A percentile compares a stretch with the other conserved stretches of the same genome.
Conservation (phyloP, 495 filamentous ascomycete species). For the Umbilicaria muhlenbergii region DNA sequence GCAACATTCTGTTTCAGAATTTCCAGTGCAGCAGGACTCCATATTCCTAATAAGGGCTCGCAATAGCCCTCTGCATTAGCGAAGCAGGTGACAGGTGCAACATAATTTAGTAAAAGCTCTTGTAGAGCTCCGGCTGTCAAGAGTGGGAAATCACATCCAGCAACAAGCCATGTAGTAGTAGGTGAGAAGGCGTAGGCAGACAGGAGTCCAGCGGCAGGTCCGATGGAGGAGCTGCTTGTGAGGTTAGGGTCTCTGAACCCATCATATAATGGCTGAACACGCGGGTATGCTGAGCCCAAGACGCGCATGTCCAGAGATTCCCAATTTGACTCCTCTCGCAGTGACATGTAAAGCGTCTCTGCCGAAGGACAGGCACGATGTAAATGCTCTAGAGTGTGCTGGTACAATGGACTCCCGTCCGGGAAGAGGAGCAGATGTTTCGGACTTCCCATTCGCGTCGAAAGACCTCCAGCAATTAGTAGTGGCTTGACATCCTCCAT, state of each 20-base stretch:
- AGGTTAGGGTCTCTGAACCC: no score
- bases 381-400: no score
- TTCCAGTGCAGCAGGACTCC: conserved; percentile 9
- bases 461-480: no score
- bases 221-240: background rate
- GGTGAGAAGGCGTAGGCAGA: conserved; percentile 12
- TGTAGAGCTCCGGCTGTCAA: conserved; percentile 2
- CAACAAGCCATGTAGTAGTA: conserved; percentile 12
- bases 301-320: no score
- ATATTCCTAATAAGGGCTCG: conserved; percentile 13
- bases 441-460: no score
- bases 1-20: conserved; percentile 8
- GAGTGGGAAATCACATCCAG: conserved; percentile 15
- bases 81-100: conserved; percentile 12
- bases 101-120: background rate
- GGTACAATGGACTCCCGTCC: no score
- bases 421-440: no score
- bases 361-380: background rate
- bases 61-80: conserved; percentile 10
- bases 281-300: no score
- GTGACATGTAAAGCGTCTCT: background rate
- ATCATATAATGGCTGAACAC: no score
- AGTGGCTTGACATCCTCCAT: no score
- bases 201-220: conserved; percentile 12
- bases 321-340: background rate